These are phyloP conservation scores for Nepenthes alata DNA, from an alignment of 179 eudicot genomes.

Conservation along the genomic window DNA sequence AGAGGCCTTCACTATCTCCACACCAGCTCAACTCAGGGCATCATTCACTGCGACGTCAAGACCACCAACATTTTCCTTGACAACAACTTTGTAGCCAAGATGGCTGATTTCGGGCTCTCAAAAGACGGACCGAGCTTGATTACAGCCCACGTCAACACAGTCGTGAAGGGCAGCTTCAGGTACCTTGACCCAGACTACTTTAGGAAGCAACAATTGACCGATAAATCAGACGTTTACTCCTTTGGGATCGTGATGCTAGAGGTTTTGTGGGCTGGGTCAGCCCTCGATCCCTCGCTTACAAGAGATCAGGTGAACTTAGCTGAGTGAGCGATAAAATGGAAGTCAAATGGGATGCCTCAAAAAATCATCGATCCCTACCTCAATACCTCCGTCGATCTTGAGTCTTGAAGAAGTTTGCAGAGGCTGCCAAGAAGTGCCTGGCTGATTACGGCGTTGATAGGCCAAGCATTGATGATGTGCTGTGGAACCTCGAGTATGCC, in stretches of 20 bases:
- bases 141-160: slow-evolving; percentile 48
- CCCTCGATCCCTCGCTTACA: slow-evolving; percentile 29
- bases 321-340: slow-evolving; percentile 81
- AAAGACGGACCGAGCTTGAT: slow-evolving; percentile 32
- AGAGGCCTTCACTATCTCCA: too few species aligned
- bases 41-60: too few species aligned
- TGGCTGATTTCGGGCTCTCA: too few species aligned
- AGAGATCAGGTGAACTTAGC: slow-evolving; percentile 91
- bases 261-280: slow-evolving; percentile 63
- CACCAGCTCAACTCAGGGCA: too few species aligned
- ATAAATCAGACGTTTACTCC: too few species aligned
- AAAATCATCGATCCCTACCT: slow-evolving; percentile 60
- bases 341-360: slow-evolving; percentile 61
- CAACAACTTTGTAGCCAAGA: too few species aligned
- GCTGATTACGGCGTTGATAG: slow-evolving; percentile 69
- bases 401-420: slow-evolving; percentile 75
- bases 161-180: too few species aligned
- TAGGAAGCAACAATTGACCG: too few species aligned
- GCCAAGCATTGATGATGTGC: slow-evolving; percentile 66
- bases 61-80: too few species aligned
- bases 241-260: slow-evolving; percentile 22
- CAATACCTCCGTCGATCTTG: slow-evolving; percentile 38
- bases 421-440: slow-evolving; percentile 26
- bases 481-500: slow-evolving; percentile 37
- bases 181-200: too few species aligned